Conservation (phyloP, 768 basidiomycete genomes). For the Psilocybe cubensis region DNA sequence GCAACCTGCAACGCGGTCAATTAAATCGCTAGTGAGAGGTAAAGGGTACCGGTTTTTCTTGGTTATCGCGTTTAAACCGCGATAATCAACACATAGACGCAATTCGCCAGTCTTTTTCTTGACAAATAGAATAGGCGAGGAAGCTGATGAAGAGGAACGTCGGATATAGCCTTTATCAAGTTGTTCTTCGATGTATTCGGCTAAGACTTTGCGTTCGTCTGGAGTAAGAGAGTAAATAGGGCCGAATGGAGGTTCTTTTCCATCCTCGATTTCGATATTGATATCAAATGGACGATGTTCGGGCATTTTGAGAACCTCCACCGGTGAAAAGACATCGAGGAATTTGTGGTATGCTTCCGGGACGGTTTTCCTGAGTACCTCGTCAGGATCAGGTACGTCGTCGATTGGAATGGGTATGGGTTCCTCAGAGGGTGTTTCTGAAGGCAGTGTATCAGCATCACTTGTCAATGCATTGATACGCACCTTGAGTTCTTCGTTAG, state of each 20-base stretch:
- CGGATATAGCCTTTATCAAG: conserved; percentile 36
- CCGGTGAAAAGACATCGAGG: conserved; percentile 26
- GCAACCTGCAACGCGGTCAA: conserved; percentile 20
- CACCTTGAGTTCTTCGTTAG: neutral
- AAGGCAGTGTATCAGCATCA: neutral
- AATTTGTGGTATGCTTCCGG: conserved; percentile 31
- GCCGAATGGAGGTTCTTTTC: conserved; percentile 33
- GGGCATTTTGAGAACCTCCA: conserved; percentile 28
- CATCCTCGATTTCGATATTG: conserved; percentile 36
- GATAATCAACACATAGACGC: conserved; percentile 34
- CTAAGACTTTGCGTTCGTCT: conserved; percentile 33
- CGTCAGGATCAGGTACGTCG: conserved; percentile 3
- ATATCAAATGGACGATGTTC: conserved; percentile 37
- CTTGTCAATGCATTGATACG: neutral
- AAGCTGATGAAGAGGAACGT: conserved; percentile 30
- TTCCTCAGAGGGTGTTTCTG: neutral
- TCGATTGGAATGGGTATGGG: neutral
- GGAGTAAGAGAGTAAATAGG: conserved; percentile 32
- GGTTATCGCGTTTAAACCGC: conserved; percentile 37
- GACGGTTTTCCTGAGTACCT: neutral
- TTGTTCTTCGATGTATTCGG: conserved; percentile 21
- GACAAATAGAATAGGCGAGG: conserved; percentile 35
- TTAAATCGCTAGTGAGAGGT: conserved; percentile 30
- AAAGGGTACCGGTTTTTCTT: conserved; percentile 34
- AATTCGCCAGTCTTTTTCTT: conserved; percentile 36